phyloP scores from a whole-genome alignment of 805 yeast genomes.

The Yamadazyma philogaea region DNA sequence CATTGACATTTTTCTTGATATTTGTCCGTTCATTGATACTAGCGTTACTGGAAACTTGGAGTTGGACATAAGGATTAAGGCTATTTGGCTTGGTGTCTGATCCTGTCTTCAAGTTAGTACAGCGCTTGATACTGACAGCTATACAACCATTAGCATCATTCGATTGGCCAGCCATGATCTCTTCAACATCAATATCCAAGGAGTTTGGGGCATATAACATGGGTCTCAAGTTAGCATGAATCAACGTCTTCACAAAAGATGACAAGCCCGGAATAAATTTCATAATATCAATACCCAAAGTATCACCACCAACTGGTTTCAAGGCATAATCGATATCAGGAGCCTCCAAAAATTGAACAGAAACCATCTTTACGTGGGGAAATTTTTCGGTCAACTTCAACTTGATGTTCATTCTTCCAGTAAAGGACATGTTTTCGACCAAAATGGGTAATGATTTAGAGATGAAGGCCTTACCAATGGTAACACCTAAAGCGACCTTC shows the following conservation, averaged over 20 bases:
- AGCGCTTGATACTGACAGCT: constrained; percentile 59
- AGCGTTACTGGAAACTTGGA: constrained; percentile 36
- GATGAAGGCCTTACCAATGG: constrained; percentile 76
- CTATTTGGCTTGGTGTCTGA: constrained; percentile 35
- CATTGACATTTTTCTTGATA: constrained; percentile 51
- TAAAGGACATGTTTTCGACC: constrained; percentile 76
- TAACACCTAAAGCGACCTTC: constrained; percentile 75
- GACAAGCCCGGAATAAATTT: constrained; percentile 78
- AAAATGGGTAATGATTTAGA: constrained; percentile 74
- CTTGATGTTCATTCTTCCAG: constrained; percentile 65
- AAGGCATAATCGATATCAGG: constrained; percentile 75
- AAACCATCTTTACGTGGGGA: constrained; percentile 75
- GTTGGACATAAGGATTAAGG: constrained; percentile 55
- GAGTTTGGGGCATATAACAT: constrained; percentile 82
- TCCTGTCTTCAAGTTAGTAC: constrained; percentile 45
- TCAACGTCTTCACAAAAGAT: constrained; percentile 63
- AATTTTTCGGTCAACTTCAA: constrained; percentile 59
- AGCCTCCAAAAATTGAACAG: constrained; percentile 71
- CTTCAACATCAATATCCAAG: constrained; percentile 71
- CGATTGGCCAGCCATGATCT: constrained; percentile 57
- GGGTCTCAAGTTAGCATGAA: constrained; percentile 70
- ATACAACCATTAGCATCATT: constrained; percentile 70
- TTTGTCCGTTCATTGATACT: constrained; percentile 52
- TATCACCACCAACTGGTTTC: constrained; percentile 87
- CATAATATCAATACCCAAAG: constrained; percentile 84